Evolutionary conservation across 108 stramenopile genomes (phyloP).

Genomic region (Epipyxis sp.): DNA sequence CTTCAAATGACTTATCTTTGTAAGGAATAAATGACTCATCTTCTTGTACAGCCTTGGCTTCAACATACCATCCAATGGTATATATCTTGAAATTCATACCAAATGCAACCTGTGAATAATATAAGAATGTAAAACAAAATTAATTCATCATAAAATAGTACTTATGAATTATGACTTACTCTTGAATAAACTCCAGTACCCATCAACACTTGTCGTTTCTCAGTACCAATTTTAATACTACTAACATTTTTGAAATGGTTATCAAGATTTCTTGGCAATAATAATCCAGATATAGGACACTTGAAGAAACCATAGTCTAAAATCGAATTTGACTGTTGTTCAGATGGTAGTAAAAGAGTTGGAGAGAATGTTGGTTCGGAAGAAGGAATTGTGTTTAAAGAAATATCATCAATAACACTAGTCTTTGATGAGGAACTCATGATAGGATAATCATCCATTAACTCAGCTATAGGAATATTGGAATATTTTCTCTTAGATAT

Average conservation of each 20-base stretch:
- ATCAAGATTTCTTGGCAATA: constrained; percentile 2
- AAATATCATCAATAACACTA: background rate
- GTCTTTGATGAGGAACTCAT: background rate
- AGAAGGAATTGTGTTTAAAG: too few species aligned
- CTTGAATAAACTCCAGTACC: background rate
- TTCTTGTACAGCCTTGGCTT: background rate
- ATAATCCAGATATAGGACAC: background rate
- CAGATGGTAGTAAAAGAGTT: too few species aligned
- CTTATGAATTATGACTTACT: background rate
- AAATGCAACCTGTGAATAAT: background rate
- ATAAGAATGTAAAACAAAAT: background rate
- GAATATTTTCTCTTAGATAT: background rate
- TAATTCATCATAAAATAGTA: background rate
- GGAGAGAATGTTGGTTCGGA: too few species aligned
- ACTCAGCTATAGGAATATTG: background rate
- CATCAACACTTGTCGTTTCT: constrained; percentile 1
- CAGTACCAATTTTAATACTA: too few species aligned
- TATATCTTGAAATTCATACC: constrained; percentile 4
- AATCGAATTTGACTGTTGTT: background rate
- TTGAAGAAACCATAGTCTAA: background rate
- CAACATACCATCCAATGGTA: constrained; percentile 16
- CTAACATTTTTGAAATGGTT: background rate
- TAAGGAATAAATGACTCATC: background rate
- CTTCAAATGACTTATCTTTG: background rate
- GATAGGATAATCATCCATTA: background rate